Evolutionary conservation across 768 basidiomycete species (phyloP), one percentile per base, ranked within the genome.

Genomic region (Amanita jacksonii): DNA sequence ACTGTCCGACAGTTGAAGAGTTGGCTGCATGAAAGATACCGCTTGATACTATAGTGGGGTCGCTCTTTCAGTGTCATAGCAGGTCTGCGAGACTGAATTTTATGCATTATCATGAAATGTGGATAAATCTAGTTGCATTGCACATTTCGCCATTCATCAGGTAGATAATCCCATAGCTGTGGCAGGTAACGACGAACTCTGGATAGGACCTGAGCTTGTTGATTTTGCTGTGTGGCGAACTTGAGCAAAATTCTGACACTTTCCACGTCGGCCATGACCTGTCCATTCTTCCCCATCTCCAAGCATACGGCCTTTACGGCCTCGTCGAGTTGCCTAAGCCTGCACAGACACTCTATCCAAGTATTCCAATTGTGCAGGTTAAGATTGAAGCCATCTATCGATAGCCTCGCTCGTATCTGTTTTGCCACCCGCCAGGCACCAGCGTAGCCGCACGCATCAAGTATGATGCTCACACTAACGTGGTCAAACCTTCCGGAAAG

Each of bases 1-100:
- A 88, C 57, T 91, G 88, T 52, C 84, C 85, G 15, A 73, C 86
- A 2, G 88, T 91, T 34, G 86, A 90, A 63, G 88, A 91, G 55
- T 58, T 79, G 33, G 77, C 76, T 22, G 52, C 59, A 34, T 57
- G 54, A 52, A 57, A 24, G 16, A 23, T 12, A 34, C 6, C 7
- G 6, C 27, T 53, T 48, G 52, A 52, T 28, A 37, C n/a, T 39
- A 16, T 45, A 39, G n/a, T n/a, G n/a, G n/a, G n/a, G n/a, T n/a
- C n/a, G n/a, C n/a, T n/a, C n/a, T n/a, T n/a, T n/a, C n/a, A n/a
- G n/a, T n/a, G n/a, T n/a, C n/a, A n/a, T n/a, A n/a, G n/a, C n/a
- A n/a, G n/a, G n/a, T n/a, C n/a, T n/a, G n/a, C n/a, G n/a, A n/a
- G n/a, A n/a, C n/a, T n/a, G n/a, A n/a, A n/a, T n/a, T n/a, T n/a